Percentiles rank a stretch among this genome's conserved stretches.
phyloP scores from a whole-genome alignment of 345 rosid species.

The Luvunga scandens region DNA sequence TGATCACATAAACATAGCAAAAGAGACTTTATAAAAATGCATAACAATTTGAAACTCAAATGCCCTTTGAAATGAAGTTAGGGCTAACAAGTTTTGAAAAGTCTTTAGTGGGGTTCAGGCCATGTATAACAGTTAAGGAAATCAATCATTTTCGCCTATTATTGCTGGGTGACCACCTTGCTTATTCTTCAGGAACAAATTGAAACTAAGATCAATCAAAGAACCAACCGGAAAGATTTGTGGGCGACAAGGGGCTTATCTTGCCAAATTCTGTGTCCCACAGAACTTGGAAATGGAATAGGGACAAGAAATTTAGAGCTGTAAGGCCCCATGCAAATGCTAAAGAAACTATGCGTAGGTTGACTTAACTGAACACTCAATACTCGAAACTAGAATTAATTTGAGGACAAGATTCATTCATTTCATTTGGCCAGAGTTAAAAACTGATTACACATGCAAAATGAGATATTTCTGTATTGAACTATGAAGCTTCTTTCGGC shows the following conservation, averaged over 20 bases:
- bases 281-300: constrained; percentile 5
- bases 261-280: constrained; percentile 21
- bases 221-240: constrained; percentile 4
- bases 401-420: not conserved
- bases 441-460: not conserved
- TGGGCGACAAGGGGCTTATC: constrained; percentile 20
- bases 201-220: constrained; percentile 2
- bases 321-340: constrained; percentile 1
- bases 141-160: constrained; percentile 9
- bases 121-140: not conserved
- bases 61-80: constrained; percentile 16
- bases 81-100: not conserved
- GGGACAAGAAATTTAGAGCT: not conserved
- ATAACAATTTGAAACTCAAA: not conserved
- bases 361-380: constrained; percentile 7
- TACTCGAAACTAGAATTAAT: not conserved
- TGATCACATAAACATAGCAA: not conserved
- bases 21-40: not conserved
- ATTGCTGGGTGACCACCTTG: not conserved
- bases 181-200: not conserved
- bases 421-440: not conserved
- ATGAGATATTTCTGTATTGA: not conserved
- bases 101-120: constrained; percentile 9
- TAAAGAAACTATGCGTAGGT: constrained; percentile 8
- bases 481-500: constrained; percentile 1